Base-by-base conservation (phyloP, 306 rosid genomes). In the Styphnolobium japonicum region DNA sequence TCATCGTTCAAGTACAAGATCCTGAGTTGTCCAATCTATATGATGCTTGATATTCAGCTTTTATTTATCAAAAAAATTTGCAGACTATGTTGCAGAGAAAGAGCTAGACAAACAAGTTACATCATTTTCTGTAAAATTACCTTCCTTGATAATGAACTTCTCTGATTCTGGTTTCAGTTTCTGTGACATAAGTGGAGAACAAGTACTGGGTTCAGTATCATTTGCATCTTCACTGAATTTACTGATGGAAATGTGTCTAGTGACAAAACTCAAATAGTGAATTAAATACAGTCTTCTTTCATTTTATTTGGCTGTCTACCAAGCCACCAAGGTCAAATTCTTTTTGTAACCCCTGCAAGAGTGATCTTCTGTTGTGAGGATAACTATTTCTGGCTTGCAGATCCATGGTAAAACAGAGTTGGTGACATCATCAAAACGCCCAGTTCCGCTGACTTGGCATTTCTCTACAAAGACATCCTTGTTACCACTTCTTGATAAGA, bases 371-470 rank as follows among this genome's bases (percentile, higher is more conserved):
- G 56, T 39, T 51, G 18, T 15, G 51, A 53, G 39, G 42, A 36
- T 27, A 51, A 37, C 40, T 72, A 63, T 45, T 71, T 76, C 51
- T 78, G 61, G 62, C 61, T 87, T 75, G 81, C 80, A 95, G 98
- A 95, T 95, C 77, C 98, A 95, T 62, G 98, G 97, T 58, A 75
- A 74, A 85, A 95, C 98, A 62, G 98, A 92, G 86, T 86, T 95
- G 88, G 98, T 92, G 78, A 95, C 94, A 55, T 91, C 98, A 21
- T 86, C 89, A 25, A 95, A 86, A 86, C 97, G 98, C 45, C 98
- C 98, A 74, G 97, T 95, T 81, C 98, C 98, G 9, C 81, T 92
- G 85, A 91, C 95, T 49, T 91, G 98, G 98, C 97, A 91, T 86
- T 95, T 95, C 84, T 92, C 98, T 55, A 75, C 86, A 67, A 95